Conservation (phyloP, 768 basidiomycete genomes). For the Daedaleopsis nitida region DNA sequence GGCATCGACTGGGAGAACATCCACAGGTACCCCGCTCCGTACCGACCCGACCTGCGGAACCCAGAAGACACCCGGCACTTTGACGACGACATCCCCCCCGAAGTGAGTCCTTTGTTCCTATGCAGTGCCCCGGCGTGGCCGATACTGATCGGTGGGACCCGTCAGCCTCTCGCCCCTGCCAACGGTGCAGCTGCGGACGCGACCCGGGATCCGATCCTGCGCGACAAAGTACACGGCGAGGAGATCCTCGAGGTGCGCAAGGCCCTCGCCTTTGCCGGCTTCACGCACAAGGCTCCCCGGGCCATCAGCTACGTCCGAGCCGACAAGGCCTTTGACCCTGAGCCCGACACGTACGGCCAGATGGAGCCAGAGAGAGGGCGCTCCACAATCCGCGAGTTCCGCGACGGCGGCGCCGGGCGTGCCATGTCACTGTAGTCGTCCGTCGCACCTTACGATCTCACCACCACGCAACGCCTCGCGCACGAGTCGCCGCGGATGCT, state of each 20-base stretch:
- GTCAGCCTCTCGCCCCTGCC: constrained; percentile 83
- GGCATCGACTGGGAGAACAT: constrained; percentile 91
- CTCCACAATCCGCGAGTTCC: constrained; percentile 60
- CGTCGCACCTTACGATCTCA: constrained; percentile 7
- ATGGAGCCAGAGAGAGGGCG: constrained; percentile 60
- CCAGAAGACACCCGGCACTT: constrained; percentile 95
- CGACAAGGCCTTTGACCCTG: constrained; percentile 69
- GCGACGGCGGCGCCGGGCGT: constrained; percentile 68
- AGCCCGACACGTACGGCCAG: constrained; percentile 51
- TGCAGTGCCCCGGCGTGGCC: neutral
- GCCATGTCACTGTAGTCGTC: constrained; percentile 76
- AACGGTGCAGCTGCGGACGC: constrained; percentile 83
- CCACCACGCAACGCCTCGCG: constrained; percentile 18
- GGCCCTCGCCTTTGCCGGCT: constrained; percentile 86
- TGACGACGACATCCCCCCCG: constrained; percentile 89
- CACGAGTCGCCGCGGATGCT: constrained; percentile 22
- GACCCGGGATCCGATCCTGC: constrained; percentile 87
- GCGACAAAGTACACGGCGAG: constrained; percentile 82
- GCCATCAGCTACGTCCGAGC: constrained; percentile 74
- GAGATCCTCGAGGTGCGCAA: constrained; percentile 90
- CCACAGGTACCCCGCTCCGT: constrained; percentile 82
- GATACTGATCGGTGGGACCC: neutral
- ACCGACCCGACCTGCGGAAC: constrained; percentile 78
- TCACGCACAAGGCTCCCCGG: constrained; percentile 88
- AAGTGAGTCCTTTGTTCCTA: constrained; percentile 49